A percentile compares a stretch with the other conserved stretches of the same genome.
phyloP scores from a whole-genome alignment of 192 early-diverging fungal species.

The Coemansia sp. region DNA sequence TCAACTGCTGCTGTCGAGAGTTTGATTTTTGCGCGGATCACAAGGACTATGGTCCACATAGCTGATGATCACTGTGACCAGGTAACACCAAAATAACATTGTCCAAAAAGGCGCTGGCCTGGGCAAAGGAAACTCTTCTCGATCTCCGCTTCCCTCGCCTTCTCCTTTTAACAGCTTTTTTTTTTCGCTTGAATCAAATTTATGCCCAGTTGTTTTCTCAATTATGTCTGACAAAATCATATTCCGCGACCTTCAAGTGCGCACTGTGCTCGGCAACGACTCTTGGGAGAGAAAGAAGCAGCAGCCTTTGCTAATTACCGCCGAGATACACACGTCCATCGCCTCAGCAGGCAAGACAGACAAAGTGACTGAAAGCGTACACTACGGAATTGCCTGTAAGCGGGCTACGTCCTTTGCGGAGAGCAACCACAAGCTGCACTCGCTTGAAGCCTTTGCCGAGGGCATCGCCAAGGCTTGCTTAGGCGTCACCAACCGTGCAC shows the following conservation, averaged over 20 bases:
- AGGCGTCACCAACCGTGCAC: slow-evolving; percentile 60
- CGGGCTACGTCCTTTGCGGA: slow-evolving; percentile 76
- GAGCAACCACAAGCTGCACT: slow-evolving; percentile 64
- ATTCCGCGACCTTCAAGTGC: slow-evolving; percentile 77
- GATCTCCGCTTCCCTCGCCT: not conserved
- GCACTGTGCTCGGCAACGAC: slow-evolving; percentile 87
- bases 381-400: slow-evolving; percentile 82
- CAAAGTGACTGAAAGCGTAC: slow-evolving; percentile 76
- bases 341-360: slow-evolving; percentile 76
- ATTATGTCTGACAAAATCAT: slow-evolving; percentile 63
- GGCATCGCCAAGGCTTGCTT: slow-evolving; percentile 65
- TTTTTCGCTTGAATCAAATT: not conserved
- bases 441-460: slow-evolving; percentile 72
- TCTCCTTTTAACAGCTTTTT: not conserved
- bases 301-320: slow-evolving; percentile 84
- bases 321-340: slow-evolving; percentile 74
- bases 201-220: not conserved
- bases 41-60: not conserved
- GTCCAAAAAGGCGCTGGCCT: not conserved
- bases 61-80: not conserved
- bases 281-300: slow-evolving; percentile 88
- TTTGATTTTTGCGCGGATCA: not conserved
- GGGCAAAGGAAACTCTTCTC: not conserved
- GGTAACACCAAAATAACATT: no score
- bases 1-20: not conserved